Evolutionary conservation across 2,329 filamentous ascomycete genomes (phyloP).

Genomic region (Metarhizium rileyi): DNA sequence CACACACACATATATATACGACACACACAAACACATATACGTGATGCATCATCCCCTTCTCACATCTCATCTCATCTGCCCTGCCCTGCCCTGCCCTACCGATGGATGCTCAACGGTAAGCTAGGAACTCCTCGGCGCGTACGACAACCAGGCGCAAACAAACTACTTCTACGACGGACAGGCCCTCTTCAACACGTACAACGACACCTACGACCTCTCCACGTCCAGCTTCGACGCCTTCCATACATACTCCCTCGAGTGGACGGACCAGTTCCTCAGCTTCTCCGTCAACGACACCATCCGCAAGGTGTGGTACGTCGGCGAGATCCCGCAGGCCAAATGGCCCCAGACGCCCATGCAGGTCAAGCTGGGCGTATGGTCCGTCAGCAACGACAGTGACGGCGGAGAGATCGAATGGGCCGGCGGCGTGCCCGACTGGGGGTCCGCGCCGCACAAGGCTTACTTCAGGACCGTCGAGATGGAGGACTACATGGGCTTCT

Average conservation of each 20-base stretch:
- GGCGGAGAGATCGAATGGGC: slow-evolving; percentile 60
- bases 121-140: slow-evolving; percentile 20
- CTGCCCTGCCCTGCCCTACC: too few relatives aligned
- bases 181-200: slow-evolving; percentile 42
- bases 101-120: too few relatives aligned
- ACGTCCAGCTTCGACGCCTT: slow-evolving; percentile 28
- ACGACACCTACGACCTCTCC: slow-evolving; percentile 36
- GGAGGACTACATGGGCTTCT: slow-evolving; percentile 20
- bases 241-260: slow-evolving; percentile 61
- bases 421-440: slow-evolving; percentile 39
- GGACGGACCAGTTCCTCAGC: slow-evolving; percentile 47
- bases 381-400: slow-evolving; percentile 36
- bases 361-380: slow-evolving; percentile 51
- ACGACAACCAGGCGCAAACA: slow-evolving; percentile 53
- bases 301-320: slow-evolving; percentile 24
- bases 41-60: too few relatives aligned
- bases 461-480: slow-evolving; percentile 18
- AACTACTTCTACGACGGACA: slow-evolving; percentile 70
- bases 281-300: slow-evolving; percentile 48
- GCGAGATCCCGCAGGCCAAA: slow-evolving; percentile 34
- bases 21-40: too few relatives aligned
- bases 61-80: too few relatives aligned
- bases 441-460: slow-evolving; percentile 16
- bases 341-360: slow-evolving; percentile 65
- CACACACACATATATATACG: too few relatives aligned